phyloP scores from a whole-genome alignment of 2,329 filamentous ascomycete genomes.

The Escovopsis weberi region DNA sequence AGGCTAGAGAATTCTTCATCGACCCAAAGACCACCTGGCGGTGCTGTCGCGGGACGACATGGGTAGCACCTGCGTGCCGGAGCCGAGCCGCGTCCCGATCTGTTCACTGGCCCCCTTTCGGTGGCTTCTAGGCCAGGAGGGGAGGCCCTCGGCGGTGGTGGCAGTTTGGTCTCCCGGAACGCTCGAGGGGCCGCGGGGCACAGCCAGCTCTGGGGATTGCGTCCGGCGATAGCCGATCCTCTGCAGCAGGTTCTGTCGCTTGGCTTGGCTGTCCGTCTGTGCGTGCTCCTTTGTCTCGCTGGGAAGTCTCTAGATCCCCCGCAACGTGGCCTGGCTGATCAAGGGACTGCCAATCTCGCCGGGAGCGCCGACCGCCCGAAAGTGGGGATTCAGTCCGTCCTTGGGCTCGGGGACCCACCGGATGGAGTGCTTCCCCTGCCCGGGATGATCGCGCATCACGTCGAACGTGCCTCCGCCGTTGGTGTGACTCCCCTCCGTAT shows the following conservation, averaged over 20 bases:
- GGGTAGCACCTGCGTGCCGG: too few relatives aligned
- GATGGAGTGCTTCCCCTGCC: constrained; percentile 26
- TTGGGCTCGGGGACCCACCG: constrained; percentile 41
- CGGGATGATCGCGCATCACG: constrained; percentile 37
- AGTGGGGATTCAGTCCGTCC: constrained; percentile 24
- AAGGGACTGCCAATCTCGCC: constrained; percentile 59
- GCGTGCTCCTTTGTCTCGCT: constrained; percentile 3
- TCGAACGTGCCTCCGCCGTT: constrained; percentile 90
- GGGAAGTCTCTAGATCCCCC: constrained; percentile 19
- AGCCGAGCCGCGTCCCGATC: neutral
- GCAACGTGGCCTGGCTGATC: constrained; percentile 26
- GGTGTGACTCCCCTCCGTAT: constrained; percentile 71
- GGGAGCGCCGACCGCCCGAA: constrained; percentile 38
- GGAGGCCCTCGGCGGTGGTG: too few relatives aligned
- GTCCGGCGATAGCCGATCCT: constrained; percentile 4
- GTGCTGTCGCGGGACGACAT: too few relatives aligned
- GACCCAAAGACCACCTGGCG: too few relatives aligned
- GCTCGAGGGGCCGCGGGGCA: too few relatives aligned
- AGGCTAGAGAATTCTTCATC: neutral
- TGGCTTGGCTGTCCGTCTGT: constrained; percentile 6
- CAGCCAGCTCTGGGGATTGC: too few relatives aligned
- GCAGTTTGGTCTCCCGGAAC: too few relatives aligned
- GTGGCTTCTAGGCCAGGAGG: neutral
- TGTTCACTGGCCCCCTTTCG: constrained; percentile 4
- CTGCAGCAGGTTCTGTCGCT: constrained; percentile 8